phyloP scores from a whole-genome alignment of 805 yeast species.

The Brettanomyces naardenensis region DNA sequence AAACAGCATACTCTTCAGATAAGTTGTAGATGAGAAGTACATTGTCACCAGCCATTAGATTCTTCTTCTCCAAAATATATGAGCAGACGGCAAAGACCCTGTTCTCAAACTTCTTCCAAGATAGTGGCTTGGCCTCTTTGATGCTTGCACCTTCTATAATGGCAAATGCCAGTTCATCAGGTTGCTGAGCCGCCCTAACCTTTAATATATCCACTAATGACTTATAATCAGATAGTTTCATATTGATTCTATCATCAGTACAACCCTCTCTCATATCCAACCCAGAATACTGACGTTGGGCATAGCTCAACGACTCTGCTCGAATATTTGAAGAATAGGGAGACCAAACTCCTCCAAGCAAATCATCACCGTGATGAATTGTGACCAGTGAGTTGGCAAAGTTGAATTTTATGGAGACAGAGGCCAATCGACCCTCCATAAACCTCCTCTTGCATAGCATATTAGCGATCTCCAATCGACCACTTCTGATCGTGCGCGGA shows the following conservation, averaged over 20 bases:
- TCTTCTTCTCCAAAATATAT: constrained; percentile 60
- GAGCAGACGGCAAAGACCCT: constrained; percentile 69
- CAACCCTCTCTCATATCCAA: constrained; percentile 71
- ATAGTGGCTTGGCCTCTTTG: constrained; percentile 41
- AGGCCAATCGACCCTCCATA: constrained; percentile 68
- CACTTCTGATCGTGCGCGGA: constrained; percentile 78
- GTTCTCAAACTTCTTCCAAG: constrained; percentile 80
- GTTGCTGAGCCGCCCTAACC: constrained; percentile 65
- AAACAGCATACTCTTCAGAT: constrained; percentile 77
- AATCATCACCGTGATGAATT: constrained; percentile 69
- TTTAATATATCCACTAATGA: constrained; percentile 68
- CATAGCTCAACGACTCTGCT: constrained; percentile 47
- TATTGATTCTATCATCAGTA: constrained; percentile 68
- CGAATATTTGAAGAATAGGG: constrained; percentile 64
- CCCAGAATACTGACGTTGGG: constrained; percentile 74
- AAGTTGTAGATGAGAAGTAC: constrained; percentile 80
- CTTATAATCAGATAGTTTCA: constrained; percentile 61
- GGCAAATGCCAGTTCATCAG: constrained; percentile 74
- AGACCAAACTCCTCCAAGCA: constrained; percentile 80
- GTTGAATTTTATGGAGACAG: constrained; percentile 76
- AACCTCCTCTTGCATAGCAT: constrained; percentile 74
- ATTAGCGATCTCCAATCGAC: constrained; percentile 88
- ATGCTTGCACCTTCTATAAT: constrained; percentile 29
- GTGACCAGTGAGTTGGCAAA: constrained; percentile 53
- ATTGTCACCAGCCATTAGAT: constrained; percentile 57